phyloP scores from a whole-genome alignment of 768 basidiomycete species.

The Lentinus tigrinus region DNA sequence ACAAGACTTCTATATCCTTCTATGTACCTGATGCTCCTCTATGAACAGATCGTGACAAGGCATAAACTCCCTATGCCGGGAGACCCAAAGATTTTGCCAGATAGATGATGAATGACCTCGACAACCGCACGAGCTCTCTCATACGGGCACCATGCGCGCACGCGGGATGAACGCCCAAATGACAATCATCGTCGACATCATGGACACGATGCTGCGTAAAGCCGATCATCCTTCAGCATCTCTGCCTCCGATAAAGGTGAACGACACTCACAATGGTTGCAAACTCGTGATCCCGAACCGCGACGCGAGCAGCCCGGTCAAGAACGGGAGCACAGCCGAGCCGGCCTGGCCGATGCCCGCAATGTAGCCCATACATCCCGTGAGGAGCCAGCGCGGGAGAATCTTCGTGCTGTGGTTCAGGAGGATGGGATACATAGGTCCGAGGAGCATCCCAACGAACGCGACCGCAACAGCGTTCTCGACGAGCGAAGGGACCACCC shows the following conservation, averaged over 20 bases:
- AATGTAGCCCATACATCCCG: conserved; percentile 45
- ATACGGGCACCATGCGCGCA: conserved; percentile 8
- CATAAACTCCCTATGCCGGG: no score
- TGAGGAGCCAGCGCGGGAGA: conserved; percentile 68
- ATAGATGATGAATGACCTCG: no score
- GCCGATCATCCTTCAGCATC: no score
- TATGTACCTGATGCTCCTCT: no score
- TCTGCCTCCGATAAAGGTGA: no score
- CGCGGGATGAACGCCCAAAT: conserved; percentile 54
- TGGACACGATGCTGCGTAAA: conserved; percentile 47
- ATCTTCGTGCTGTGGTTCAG: conserved; percentile 71
- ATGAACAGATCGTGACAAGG: no score
- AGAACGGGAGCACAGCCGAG: conserved; percentile 70
- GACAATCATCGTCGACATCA: conserved; percentile 60
- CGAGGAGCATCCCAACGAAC: conserved; percentile 38
- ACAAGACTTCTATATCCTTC: no score
- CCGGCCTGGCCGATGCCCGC: conserved; percentile 60
- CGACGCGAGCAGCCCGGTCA: conserved; percentile 66
- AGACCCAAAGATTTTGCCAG: no score
- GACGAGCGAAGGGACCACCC: conserved; percentile 50
- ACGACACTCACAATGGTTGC: conserved; percentile 55
- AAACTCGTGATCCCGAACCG: conserved; percentile 59
- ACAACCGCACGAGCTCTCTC: no score
- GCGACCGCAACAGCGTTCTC: conserved; percentile 48
- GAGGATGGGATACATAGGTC: conserved; percentile 53